Evolutionary conservation across 169 alveolate species (phyloP).

Genomic region (Plasmodium falciparum): DNA sequence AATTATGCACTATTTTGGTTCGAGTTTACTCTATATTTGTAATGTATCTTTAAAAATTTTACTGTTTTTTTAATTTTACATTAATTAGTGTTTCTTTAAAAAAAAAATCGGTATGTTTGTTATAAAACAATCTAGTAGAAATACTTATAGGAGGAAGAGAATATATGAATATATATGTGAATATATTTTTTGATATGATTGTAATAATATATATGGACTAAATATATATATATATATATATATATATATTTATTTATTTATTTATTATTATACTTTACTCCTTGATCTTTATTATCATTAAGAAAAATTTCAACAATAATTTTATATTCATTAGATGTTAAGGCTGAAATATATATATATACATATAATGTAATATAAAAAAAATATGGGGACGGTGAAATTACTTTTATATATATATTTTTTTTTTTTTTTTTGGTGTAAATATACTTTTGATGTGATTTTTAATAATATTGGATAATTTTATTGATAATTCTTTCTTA

Average conservation of each 20-base stretch:
- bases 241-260: neutral
- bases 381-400: neutral
- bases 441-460: slow-evolving; percentile 37
- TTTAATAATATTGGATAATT: slow-evolving; percentile 54
- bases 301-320: slow-evolving; percentile 59
- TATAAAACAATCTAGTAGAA: slow-evolving; percentile 49
- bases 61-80: slow-evolving; percentile 31
- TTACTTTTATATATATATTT: neutral
- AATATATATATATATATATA: neutral
- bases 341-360: slow-evolving; percentile 14
- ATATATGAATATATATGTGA: neutral
- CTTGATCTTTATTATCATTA: slow-evolving; percentile 60
- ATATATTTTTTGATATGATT: neutral
- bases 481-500: slow-evolving; percentile 43
- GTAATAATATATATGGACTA: neutral
- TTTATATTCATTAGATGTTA: slow-evolving; percentile 56
- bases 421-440: slow-evolving; percentile 15
- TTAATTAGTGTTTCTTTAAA: slow-evolving; percentile 44
- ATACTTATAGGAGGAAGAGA: slow-evolving; percentile 24
- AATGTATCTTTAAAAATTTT: slow-evolving; percentile 25
- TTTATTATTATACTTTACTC: slow-evolving; percentile 35
- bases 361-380: neutral
- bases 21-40: neutral
- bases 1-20: neutral
- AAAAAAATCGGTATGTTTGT: slow-evolving; percentile 63